A percentile compares a stretch with the other conserved stretches of the same genome.
Evolutionary conservation across 2,329 filamentous ascomycete species (phyloP).

Genomic region (Cercospora zeae-maydis): DNA sequence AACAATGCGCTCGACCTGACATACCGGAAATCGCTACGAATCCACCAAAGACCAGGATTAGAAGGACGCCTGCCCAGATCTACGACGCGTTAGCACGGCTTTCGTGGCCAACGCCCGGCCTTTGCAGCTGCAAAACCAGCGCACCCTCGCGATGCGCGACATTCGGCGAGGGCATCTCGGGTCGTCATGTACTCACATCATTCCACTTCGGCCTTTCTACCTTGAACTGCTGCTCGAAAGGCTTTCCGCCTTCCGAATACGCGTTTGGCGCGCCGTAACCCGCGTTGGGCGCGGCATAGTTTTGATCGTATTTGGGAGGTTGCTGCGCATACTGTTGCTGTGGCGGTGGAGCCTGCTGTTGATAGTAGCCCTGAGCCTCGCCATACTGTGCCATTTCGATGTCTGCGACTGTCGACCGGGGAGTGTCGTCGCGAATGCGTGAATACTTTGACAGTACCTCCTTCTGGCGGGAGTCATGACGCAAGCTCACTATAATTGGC

Average conservation of each 20-base stretch:
- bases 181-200: conserved; percentile 47
- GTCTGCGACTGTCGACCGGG: background rate
- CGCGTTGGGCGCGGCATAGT: conserved; percentile 25
- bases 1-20: background rate
- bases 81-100: conserved; percentile 4
- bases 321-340: conserved; percentile 8
- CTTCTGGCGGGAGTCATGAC: background rate
- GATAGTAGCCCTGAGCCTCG: conserved; percentile 15
- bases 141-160: background rate
- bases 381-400: conserved; percentile 12
- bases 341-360: conserved; percentile 9
- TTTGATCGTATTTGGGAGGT: conserved; percentile 16
- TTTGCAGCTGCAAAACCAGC: background rate
- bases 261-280: conserved; percentile 27
- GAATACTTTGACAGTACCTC: too few species aligned
- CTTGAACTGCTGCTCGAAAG: conserved; percentile 78
- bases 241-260: conserved; percentile 41
- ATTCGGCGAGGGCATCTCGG: background rate
- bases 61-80: conserved; percentile 78
- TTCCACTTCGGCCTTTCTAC: conserved; percentile 82
- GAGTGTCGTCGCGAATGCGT: background rate
- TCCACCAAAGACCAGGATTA: conserved; percentile 67
- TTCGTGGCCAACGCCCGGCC: background rate
- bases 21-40: conserved; percentile 66
- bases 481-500: background rate